Base-by-base conservation (phyloP, 768 basidiomycete genomes). In the Kwoniella newhampshirensis region DNA sequence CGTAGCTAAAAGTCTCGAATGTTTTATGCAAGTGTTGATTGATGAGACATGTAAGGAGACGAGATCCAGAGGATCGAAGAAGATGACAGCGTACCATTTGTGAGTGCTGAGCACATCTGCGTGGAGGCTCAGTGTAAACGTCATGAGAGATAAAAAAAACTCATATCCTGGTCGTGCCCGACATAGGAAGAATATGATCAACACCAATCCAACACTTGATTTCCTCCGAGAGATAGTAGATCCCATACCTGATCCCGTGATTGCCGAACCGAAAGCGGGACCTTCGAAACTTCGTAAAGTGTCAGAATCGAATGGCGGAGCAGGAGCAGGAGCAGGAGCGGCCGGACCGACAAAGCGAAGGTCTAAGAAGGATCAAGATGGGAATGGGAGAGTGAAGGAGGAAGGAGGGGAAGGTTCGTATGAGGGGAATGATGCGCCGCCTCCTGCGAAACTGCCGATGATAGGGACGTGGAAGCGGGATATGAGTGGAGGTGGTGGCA, bases 161-260 rank as follows among this genome's bases (percentile, higher is more conserved):
- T n/a, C n/a, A n/a, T n/a, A n/a, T n/a, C n/a, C n/a, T n/a, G n/a
- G n/a, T n/a, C n/a, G n/a, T n/a, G n/a, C n/a, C n/a, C 3, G 23
- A n/a, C 28, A 11, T 73, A 97, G 93, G 62, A 98, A 98, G 81
- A 89, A 91, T 66, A 90, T 91, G 0, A 85, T 97, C 8, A 87
- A 89, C 55, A 86, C 85, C 15, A 87, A 86, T 11, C 86, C 91
- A 62, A 88, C 85, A 80, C 85, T 97, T 47, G 94, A 97, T 76
- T 98, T 97, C 77, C 82, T 97, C 28, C 88, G 89, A 72, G 92
- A 97, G 72, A 85, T 96, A 50, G 91, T 94, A 21, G 85, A 87
- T 69, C 78, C 81, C 32, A 85, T 94, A 5, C 87, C 89, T 0
- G 92, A 97, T 76, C 92, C 92, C 0, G 87, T 88, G 3, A 85